Evolutionary conservation across 768 basidiomycete species (phyloP).

Genomic region (Russula olivacea): DNA sequence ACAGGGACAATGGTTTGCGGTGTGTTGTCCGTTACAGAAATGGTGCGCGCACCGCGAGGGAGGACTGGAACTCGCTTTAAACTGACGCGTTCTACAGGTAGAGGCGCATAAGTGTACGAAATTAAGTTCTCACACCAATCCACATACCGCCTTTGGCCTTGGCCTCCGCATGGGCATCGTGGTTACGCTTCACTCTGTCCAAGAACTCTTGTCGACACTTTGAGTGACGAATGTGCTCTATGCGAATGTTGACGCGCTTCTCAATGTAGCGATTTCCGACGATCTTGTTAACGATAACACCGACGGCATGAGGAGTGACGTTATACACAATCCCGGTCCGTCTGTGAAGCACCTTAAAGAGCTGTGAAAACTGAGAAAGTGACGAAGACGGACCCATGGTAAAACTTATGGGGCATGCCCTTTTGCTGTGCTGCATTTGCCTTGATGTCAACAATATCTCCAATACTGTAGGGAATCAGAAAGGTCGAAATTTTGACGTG

Average conservation of each 20-base stretch:
- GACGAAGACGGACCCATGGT: constrained; percentile 72
- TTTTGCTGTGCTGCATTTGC: constrained; percentile 98
- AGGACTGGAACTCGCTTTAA: constrained; percentile 81
- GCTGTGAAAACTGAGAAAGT: background rate
- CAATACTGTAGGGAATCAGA: constrained; percentile 88
- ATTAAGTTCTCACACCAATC: background rate
- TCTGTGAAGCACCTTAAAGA: constrained; percentile 38
- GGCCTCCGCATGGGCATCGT: constrained; percentile 72
- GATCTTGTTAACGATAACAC: constrained; percentile 96
- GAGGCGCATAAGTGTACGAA: background rate
- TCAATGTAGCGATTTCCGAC: constrained; percentile 99
- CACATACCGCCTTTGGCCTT: constrained; percentile 85
- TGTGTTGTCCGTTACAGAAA: constrained; percentile 66
- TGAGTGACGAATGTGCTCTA: constrained; percentile 95
- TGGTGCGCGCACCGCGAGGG: constrained; percentile 73
- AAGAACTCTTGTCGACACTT: constrained; percentile 98
- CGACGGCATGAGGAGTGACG: constrained; percentile 90
- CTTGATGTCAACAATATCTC: constrained; percentile 99
- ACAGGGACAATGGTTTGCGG: constrained; percentile 92
- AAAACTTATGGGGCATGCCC: constrained; percentile 99
- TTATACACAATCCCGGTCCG: constrained; percentile 99
- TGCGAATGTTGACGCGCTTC: constrained; percentile 97
- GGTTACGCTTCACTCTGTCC: constrained; percentile 91
- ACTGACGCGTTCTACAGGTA: constrained; percentile 58
- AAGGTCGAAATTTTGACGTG: constrained; percentile 86